phyloP scores from a whole-genome alignment of 2,329 filamentous ascomycete species.

The Fusarium begoniae region DNA sequence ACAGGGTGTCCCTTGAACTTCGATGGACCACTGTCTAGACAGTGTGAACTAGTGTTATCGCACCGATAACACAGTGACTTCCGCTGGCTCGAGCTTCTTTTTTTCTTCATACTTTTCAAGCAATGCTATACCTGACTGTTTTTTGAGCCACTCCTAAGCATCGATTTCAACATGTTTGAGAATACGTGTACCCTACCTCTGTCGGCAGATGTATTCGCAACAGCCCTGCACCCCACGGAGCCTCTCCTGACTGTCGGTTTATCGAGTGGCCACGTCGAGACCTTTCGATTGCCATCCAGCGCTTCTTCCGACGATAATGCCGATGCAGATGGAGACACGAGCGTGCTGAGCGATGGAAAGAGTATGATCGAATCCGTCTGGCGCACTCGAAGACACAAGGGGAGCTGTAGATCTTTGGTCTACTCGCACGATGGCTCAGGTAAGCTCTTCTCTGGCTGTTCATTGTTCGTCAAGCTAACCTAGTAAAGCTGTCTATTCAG shows the following conservation, averaged over 20 bases:
- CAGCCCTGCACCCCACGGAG: conserved; percentile 84
- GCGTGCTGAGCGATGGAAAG: conserved; percentile 67
- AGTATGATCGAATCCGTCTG: conserved; percentile 84
- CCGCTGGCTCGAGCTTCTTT: background rate
- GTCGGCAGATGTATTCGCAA: conserved; percentile 85
- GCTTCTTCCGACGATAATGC: conserved; percentile 61
- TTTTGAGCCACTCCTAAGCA: background rate
- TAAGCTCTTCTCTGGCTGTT: conserved; percentile 45
- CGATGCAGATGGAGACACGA: conserved; percentile 59
- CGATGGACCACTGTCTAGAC: background rate
- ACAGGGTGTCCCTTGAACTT: background rate
- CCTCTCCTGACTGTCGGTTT: conserved; percentile 89
- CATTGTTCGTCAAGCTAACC: background rate
- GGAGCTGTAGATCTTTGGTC: conserved; percentile 84
- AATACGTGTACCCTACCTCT: conserved; percentile 91
- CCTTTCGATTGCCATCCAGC: conserved; percentile 74
- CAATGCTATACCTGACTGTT: background rate
- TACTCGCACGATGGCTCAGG: conserved; percentile 82
- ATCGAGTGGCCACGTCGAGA: conserved; percentile 85
- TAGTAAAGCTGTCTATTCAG: conserved; percentile 67
- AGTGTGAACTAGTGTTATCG: background rate
- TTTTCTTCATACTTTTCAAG: background rate
- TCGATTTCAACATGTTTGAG: conserved; percentile 75
- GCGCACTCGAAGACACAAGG: conserved; percentile 91
- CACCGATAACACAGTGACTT: background rate